Evolutionary conservation across 2,329 filamentous ascomycete species (phyloP).

Genomic region (Colletotrichum trifolii): DNA sequence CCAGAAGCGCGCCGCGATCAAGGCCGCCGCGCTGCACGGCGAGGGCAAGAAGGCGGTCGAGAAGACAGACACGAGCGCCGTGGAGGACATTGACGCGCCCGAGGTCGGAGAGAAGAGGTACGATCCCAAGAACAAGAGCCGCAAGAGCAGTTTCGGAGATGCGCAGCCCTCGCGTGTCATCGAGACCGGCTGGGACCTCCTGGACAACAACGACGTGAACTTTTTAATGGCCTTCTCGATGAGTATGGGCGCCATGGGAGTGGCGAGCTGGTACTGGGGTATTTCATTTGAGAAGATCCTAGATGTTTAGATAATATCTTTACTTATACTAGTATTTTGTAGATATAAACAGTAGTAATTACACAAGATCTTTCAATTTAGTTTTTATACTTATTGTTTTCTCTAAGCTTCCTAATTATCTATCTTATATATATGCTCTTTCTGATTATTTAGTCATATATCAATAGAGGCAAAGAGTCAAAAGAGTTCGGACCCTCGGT

Average conservation of each 20-base stretch:
- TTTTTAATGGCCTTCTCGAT: conserved; percentile 87
- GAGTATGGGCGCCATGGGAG: conserved; percentile 80
- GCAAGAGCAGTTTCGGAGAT: conserved; percentile 64
- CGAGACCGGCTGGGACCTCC: conserved; percentile 75
- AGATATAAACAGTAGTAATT: too few relatives aligned
- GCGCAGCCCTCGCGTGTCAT: conserved; percentile 70
- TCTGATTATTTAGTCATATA: background rate
- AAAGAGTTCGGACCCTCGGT: conserved; percentile 16
- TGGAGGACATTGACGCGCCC: conserved; percentile 46
- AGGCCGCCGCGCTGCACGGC: conserved; percentile 54
- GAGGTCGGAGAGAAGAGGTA: conserved; percentile 55
- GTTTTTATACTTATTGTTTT: too few relatives aligned
- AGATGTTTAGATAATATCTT: conserved; percentile 11
- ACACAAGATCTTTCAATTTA: too few relatives aligned
- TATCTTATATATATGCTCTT: background rate
- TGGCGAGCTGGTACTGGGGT: conserved; percentile 70
- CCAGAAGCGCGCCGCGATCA: conserved; percentile 50
- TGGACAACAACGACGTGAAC: conserved; percentile 98
- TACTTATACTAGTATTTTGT: background rate
- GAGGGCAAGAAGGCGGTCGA: conserved; percentile 58
- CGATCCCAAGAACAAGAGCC: conserved; percentile 60
- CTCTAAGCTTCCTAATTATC: background rate
- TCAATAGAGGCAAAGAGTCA: conserved; percentile 10
- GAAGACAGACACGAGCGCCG: conserved; percentile 41
- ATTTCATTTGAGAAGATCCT: conserved; percentile 59